Evolutionary conservation across 2,329 filamentous ascomycete species (phyloP), one percentile per base, ranked within the genome.

Genomic region (Graphilbum fragrans): DNA sequence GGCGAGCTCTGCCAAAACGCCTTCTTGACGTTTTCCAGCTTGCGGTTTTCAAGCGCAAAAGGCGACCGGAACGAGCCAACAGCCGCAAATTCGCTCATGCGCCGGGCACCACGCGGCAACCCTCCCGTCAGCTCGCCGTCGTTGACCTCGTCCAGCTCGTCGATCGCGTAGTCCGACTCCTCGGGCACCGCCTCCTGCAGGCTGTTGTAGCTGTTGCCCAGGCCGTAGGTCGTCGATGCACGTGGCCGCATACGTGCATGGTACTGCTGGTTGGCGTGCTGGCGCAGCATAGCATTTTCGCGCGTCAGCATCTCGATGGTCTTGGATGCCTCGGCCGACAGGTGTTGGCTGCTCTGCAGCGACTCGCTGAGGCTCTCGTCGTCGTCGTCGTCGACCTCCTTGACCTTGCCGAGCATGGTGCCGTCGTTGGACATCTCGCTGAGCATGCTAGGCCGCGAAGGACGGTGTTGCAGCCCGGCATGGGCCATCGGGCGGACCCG

Each of bases 361-460:
- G 72, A 73, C 32, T 72, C 74, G 47, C 69, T 71, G 10, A 67
- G 76, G 48, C 71, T 70, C 42, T 66, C 66, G 38, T 65, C 63
- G 11, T 77, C 75, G n/a, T 78, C 73, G 41, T 80, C 76, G 43
- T 81, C 77, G 3, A 79, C 75, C 55, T 84, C 80, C 49, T 82
- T 78, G 29, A 86, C 72, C 51, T 83, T 84, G 29, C 74, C 74
- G 14, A 80, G 66, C 58, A 75, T 71, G 40, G 63, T 67, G 29
- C 72, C 72, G 43, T 79, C 77, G 45, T 65, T 80, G 14, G 74
- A 72, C 74, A 81, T 78, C 53, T 85, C 80, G 47, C 80, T 84
- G 23, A 86, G 64, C 69, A 86, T 79, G 54, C 81, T 86, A 31
- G 81, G 80, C 39, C 81, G 77, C 14, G 87, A 93, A 5, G 85